Conservation (phyloP, 2,329 filamentous ascomycete species). For the Aspergillus amoenus region DNA sequence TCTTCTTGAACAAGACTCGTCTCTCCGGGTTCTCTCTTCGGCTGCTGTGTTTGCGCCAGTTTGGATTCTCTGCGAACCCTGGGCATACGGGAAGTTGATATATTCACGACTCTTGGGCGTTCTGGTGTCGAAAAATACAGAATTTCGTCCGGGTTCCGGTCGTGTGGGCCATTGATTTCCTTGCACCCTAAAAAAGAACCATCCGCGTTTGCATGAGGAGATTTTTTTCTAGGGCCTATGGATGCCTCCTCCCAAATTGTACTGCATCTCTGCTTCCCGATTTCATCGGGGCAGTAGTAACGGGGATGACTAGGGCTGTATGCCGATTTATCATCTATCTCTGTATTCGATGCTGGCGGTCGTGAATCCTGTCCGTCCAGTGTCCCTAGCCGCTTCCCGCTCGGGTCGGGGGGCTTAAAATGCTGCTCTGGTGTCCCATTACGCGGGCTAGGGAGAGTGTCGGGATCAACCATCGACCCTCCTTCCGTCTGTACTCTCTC, state of each 20-base stretch:
- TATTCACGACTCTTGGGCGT: conserved; percentile 24
- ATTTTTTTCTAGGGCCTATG: conserved; percentile 23
- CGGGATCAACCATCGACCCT: conserved; percentile 31
- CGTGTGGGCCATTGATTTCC: conserved; percentile 33
- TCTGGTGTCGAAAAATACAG: conserved; percentile 34
- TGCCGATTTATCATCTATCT: conserved; percentile 9
- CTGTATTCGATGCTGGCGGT: conserved; percentile 3
- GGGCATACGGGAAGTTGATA: conserved; percentile 19
- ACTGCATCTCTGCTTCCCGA: conserved; percentile 38
- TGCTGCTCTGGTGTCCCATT: conserved; percentile 29
- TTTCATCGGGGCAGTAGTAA: conserved; percentile 42
- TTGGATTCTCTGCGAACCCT: conserved; percentile 24
- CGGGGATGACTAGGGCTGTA: conserved; percentile 12
- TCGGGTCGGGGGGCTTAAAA: conserved; percentile 26
- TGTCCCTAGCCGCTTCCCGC: conserved; percentile 16
- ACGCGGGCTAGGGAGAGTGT: conserved; percentile 33
- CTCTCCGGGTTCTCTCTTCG: conserved; percentile 17
- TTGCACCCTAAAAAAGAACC: conserved; percentile 44
- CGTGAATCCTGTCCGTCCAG: conserved; percentile 22
- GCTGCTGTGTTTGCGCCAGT: conserved; percentile 7
- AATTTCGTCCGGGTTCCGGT: conserved; percentile 40
- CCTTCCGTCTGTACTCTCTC: conserved; percentile 31
- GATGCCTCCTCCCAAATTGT: conserved; percentile 36
- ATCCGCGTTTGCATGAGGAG: conserved; percentile 23
- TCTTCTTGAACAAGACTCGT: conserved; percentile 27